Evolutionary conservation across 2,329 filamentous ascomycete species (phyloP).

Genomic region (Dactylellina parvicollis): DNA sequence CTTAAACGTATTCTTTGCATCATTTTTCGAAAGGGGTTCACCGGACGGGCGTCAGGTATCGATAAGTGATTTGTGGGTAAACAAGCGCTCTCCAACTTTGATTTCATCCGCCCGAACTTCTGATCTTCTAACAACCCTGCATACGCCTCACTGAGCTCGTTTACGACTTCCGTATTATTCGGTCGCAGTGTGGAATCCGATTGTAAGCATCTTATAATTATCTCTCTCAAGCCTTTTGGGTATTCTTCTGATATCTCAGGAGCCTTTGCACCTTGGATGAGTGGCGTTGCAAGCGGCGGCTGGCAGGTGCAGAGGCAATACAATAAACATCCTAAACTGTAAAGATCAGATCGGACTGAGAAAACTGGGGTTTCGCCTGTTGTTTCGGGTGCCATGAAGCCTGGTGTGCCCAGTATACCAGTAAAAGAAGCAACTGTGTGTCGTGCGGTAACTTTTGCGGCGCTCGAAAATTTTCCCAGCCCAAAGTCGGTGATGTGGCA

Average conservation of each 20-base stretch:
- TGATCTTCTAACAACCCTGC: constrained; percentile 14
- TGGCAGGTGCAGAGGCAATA: constrained; percentile 16
- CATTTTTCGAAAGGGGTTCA: neutral
- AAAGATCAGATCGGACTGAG: constrained; percentile 28
- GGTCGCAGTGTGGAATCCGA: constrained; percentile 3
- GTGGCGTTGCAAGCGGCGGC: neutral
- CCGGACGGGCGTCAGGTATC: neutral
- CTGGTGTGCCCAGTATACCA: constrained; percentile 13
- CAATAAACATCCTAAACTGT: constrained; percentile 34
- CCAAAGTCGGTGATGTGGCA: constrained; percentile 48
- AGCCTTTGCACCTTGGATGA: neutral
- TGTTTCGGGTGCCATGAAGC: constrained; percentile 24
- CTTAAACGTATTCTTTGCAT: too few relatives aligned
- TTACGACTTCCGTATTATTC: constrained; percentile 6
- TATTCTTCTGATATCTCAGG: neutral
- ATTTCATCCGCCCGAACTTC: constrained; percentile 8
- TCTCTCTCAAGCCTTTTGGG: constrained; percentile 1
- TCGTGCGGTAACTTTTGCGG: neutral
- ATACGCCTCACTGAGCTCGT: constrained; percentile 29
- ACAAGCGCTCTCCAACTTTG: neutral
- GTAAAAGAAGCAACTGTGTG: neutral
- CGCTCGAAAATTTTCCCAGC: constrained; percentile 24
- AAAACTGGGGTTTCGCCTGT: neutral
- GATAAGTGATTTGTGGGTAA: neutral
- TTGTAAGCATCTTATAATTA: constrained; percentile 10